Evolutionary conservation across 2,329 filamentous ascomycete species (phyloP).

Genomic region (Colletotrichum sp.): DNA sequence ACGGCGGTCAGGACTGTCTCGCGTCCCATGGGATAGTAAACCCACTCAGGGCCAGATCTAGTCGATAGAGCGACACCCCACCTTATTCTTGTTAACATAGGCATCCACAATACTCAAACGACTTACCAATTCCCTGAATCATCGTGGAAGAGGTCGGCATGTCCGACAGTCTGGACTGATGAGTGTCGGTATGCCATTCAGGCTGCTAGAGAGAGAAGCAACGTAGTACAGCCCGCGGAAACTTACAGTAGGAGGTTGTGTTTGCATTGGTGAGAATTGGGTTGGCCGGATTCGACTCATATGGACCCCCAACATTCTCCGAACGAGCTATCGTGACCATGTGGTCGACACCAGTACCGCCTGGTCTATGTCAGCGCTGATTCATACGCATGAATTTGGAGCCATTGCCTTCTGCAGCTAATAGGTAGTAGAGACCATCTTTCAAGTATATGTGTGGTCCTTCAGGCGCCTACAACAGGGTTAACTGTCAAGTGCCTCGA

Average conservation of each 20-base stretch:
- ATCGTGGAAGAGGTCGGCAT: constrained; percentile 62
- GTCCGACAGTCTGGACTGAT: constrained; percentile 55
- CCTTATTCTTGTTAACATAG: not conserved
- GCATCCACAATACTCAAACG: not conserved
- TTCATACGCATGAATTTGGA: not conserved
- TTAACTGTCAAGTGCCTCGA: not conserved
- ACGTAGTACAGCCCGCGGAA: not conserved
- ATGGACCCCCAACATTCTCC: constrained; percentile 46
- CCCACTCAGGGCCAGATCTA: constrained; percentile 40
- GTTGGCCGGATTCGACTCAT: constrained; percentile 45
- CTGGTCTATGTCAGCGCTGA: not conserved
- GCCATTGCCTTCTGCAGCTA: constrained; percentile 50
- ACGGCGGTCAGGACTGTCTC: constrained; percentile 46
- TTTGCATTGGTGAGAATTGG: constrained; percentile 52
- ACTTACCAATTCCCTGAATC: constrained; percentile 34
- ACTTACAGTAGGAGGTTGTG: constrained; percentile 40
- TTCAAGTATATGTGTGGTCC: constrained; percentile 60
- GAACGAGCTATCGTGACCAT: constrained; percentile 54
- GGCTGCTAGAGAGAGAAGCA: not conserved
- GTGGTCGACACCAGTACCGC: constrained; percentile 53
- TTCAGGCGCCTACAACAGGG: constrained; percentile 33
- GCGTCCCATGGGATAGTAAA: constrained; percentile 46
- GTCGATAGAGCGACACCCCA: constrained; percentile 46
- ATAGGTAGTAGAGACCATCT: constrained; percentile 57
- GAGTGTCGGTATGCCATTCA: not conserved